Evolutionary conservation across 2,329 filamentous ascomycete genomes (phyloP).

Genomic region (Phaeophleospora eucalypticola): DNA sequence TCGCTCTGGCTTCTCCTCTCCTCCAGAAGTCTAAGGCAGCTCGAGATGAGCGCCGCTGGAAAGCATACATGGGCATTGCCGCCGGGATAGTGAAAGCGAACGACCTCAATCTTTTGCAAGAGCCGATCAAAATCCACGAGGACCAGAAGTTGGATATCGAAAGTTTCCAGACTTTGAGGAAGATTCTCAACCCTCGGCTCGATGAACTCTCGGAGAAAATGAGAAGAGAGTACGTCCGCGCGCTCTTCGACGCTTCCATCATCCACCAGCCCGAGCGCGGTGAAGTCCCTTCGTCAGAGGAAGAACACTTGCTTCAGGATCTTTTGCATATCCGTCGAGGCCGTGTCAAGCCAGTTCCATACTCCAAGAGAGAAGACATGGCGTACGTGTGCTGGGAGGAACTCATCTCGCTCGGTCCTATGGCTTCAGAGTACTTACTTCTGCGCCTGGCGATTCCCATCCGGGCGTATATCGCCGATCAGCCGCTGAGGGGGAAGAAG

Average conservation of each 20-base stretch:
- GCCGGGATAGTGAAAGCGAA: slow-evolving; percentile 38
- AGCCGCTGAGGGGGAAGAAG: slow-evolving; percentile 82
- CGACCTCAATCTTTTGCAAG: slow-evolving; percentile 29
- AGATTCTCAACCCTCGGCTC: slow-evolving; percentile 69
- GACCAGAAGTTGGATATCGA: slow-evolving; percentile 81
- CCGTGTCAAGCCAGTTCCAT: slow-evolving; percentile 64
- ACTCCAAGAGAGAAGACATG: slow-evolving; percentile 66
- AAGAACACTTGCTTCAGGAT: slow-evolving; percentile 52
- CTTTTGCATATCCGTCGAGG: slow-evolving; percentile 66
- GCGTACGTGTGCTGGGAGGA: slow-evolving; percentile 77
- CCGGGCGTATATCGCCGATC: slow-evolving; percentile 84
- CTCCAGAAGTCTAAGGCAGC: slow-evolving; percentile 46
- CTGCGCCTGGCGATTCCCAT: slow-evolving; percentile 75
- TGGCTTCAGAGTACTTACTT: slow-evolving; percentile 59
- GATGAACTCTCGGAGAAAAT: slow-evolving; percentile 67
- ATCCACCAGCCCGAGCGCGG: slow-evolving; percentile 62
- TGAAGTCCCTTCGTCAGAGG: slow-evolving; percentile 51
- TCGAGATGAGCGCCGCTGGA: slow-evolving; percentile 49
- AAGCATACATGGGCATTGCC: slow-evolving; percentile 39
- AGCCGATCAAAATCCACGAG: slow-evolving; percentile 43
- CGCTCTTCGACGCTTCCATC: slow-evolving; percentile 76
- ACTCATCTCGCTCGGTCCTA: slow-evolving; percentile 46
- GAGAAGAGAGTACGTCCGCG: slow-evolving; percentile 66
- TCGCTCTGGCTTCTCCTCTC: slow-evolving; percentile 64
- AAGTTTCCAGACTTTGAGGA: slow-evolving; percentile 65